These are phyloP conservation scores for Magnusiomyces ingens DNA, from an alignment of 1,139 yeast species.

Conservation along the genomic window DNA sequence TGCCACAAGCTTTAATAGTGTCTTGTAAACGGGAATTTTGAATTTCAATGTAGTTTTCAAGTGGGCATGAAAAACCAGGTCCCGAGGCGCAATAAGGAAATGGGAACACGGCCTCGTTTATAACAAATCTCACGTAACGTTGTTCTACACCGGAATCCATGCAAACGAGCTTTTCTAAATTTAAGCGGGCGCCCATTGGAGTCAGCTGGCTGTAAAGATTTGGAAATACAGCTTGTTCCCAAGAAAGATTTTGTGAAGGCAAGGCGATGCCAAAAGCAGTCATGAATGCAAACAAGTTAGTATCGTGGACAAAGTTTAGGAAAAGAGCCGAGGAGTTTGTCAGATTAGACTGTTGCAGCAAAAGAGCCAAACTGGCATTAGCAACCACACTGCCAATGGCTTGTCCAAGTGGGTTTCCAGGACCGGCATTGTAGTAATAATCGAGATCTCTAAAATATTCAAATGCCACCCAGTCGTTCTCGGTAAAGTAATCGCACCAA, in stretches of 20 bases:
- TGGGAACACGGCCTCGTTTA: conserved; percentile 59
- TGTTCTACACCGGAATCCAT: conserved; percentile 18
- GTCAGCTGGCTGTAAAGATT: conserved; percentile 41
- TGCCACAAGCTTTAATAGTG: conserved; percentile 9
- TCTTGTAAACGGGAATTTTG: conserved; percentile 2
- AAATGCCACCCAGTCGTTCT: conserved; percentile 47
- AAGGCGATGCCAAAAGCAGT: conserved; percentile 47
- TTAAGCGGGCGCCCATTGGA: conserved; percentile 54
- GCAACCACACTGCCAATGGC: conserved; percentile 46
- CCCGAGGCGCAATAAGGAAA: conserved; percentile 46
- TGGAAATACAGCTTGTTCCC: conserved; percentile 36
- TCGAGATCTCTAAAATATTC: conserved; percentile 43
- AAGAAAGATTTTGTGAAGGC: conserved; percentile 34
- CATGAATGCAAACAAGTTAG: conserved; percentile 46
- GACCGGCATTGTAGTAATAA: conserved; percentile 48
- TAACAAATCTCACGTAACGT: conserved; percentile 45
- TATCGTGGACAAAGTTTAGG: conserved; percentile 53
- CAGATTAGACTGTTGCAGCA: conserved; percentile 34
- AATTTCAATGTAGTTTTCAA: conserved; percentile 34
- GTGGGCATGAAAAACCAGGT: conserved; percentile 55
- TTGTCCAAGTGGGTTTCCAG: conserved; percentile 43
- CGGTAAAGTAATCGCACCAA: conserved; percentile 48
- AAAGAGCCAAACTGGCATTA: conserved; percentile 43
- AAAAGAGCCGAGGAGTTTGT: conserved; percentile 33
- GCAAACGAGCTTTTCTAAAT: conserved; percentile 46